These are phyloP conservation scores for Puccinia horiana DNA, from an alignment of 1,284 basidiomycete species.

Conservation along the genomic window DNA sequence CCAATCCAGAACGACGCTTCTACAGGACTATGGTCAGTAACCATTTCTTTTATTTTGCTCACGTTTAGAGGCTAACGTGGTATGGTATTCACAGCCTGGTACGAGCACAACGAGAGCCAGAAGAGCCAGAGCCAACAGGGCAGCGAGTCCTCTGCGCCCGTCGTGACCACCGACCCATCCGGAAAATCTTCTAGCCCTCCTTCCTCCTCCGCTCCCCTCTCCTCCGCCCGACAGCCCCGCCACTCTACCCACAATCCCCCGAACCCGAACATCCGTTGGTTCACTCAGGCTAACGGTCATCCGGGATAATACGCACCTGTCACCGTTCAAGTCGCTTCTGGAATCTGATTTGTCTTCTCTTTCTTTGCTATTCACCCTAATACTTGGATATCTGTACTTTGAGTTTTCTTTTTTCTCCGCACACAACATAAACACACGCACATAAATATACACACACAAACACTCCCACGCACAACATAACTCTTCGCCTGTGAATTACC, in stretches of 20 bases:
- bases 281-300: conserved; percentile 8
- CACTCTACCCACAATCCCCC: not conserved
- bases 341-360: not conserved
- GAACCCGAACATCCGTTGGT: conserved; percentile 20
- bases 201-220: not conserved
- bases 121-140: conserved; percentile 21
- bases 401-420: not conserved
- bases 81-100: conserved; percentile 22
- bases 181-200: not conserved
- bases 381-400: conserved; percentile 9
- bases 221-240: not conserved
- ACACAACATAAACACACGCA: not conserved
- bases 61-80: not conserved
- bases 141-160: not conserved
- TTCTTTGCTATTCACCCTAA: not conserved
- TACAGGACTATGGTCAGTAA: conserved; percentile 66
- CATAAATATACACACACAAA: not conserved
- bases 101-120: conserved; percentile 40
- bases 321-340: conserved; percentile 16
- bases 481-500: not conserved
- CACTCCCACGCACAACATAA: not conserved
- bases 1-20: conserved; percentile 80
- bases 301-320: not conserved
- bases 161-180: no score
- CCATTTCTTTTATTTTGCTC: not conserved